These are phyloP conservation scores for Hortiboletus campestris DNA, from an alignment of 768 basidiomycete genomes.

Conservation along the genomic window DNA sequence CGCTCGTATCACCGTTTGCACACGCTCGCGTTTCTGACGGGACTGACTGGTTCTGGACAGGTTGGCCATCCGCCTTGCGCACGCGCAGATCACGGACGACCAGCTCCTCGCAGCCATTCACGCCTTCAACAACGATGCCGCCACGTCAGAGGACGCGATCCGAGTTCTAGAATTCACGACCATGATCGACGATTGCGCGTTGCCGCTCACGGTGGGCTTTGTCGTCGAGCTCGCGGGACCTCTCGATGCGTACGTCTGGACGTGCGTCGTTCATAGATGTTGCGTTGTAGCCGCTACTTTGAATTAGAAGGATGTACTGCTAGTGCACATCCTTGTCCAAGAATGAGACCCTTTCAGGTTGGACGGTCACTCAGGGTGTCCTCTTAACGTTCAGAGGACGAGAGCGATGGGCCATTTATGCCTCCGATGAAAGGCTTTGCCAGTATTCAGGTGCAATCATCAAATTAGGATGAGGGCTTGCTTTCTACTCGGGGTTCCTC, in stretches of 20 bases:
- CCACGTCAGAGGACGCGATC: not conserved
- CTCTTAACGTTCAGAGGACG: too few species aligned
- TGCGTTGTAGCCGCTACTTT: too few species aligned
- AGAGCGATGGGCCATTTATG: too few species aligned
- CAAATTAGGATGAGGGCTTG: too few species aligned
- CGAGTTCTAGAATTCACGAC: slow-evolving; percentile 18
- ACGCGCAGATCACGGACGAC: slow-evolving; percentile 5
- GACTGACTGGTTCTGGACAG: not conserved
- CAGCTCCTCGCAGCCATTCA: slow-evolving; percentile 8
- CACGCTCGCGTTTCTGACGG: not conserved
- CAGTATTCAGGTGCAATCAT: too few species aligned
- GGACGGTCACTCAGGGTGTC: too few species aligned
- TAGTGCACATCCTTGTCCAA: too few species aligned
- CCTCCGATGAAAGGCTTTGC: too few species aligned
- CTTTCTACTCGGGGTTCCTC: too few species aligned
- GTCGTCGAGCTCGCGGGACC: slow-evolving; percentile 13
- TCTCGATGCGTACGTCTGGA: slow-evolving; percentile 11
- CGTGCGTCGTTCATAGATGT: too few species aligned
- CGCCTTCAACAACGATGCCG: not conserved
- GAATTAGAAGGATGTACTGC: too few species aligned
- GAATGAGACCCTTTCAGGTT: too few species aligned
- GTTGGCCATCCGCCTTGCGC: slow-evolving; percentile 5
- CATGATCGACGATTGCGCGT: slow-evolving; percentile 10
- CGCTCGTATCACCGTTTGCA: not conserved
- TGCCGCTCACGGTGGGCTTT: slow-evolving; percentile 10